Percentiles rank a stretch among this genome's conserved stretches.
Evolutionary conservation across 257 asterid genomes (phyloP).

Genomic region (Scutellaria baicalensis): DNA sequence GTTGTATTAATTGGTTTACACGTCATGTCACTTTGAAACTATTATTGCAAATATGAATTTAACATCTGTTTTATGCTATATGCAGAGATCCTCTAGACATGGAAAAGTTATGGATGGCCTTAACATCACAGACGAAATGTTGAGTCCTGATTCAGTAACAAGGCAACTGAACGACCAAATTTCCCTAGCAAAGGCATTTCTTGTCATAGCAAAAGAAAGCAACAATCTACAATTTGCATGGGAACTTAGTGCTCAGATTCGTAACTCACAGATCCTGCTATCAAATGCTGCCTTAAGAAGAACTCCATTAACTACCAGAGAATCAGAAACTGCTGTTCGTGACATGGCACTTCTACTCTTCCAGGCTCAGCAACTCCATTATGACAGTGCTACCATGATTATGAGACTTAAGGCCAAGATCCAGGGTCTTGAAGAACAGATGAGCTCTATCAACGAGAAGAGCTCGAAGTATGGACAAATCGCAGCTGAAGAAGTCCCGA

Average conservation of each 20-base stretch:
- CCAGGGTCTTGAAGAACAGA: slow-evolving; percentile 53
- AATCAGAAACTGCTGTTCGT: slow-evolving; percentile 46
- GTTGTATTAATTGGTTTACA: not conserved
- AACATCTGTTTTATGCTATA: not conserved
- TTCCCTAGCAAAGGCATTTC: slow-evolving; percentile 51
- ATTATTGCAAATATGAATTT: not conserved
- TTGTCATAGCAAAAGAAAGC: slow-evolving; percentile 58
- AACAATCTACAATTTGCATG: slow-evolving; percentile 64
- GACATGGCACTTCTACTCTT: slow-evolving; percentile 59
- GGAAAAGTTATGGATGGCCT: slow-evolving; percentile 48
- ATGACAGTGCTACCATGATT: slow-evolving; percentile 62
- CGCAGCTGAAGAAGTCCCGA: slow-evolving; percentile 68
- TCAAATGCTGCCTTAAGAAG: slow-evolving; percentile 55
- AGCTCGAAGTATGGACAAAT: slow-evolving; percentile 53
- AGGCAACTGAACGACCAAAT: slow-evolving; percentile 67
- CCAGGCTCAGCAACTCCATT: slow-evolving; percentile 66
- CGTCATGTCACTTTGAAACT: not conserved
- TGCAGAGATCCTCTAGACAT: slow-evolving; percentile 41
- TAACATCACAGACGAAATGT: slow-evolving; percentile 57
- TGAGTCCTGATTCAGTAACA: slow-evolving; percentile 47
- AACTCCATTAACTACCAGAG: slow-evolving; percentile 44
- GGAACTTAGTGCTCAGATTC: slow-evolving; percentile 67
- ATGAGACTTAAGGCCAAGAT: slow-evolving; percentile 56
- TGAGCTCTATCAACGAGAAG: slow-evolving; percentile 36
- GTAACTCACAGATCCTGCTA: slow-evolving; percentile 49